phyloP scores from a whole-genome alignment of 495 filamentous ascomycete species.

The Aspergillus avenaceus region DNA sequence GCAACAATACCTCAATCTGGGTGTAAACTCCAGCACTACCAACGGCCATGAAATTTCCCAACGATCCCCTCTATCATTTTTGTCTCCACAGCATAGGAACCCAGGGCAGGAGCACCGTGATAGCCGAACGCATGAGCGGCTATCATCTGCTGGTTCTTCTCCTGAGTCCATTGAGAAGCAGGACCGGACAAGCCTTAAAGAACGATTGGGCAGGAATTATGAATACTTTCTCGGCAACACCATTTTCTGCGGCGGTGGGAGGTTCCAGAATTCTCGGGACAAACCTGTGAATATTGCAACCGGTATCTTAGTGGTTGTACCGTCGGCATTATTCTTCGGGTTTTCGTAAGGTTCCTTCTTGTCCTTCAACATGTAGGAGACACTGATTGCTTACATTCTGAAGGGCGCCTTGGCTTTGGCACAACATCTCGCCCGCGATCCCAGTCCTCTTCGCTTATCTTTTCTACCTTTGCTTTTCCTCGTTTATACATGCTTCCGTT shows the following conservation, averaged over 20 bases:
- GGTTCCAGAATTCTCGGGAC: conserved; percentile 82
- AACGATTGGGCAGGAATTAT: conserved; percentile 63
- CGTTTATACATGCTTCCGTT: conserved; percentile 85
- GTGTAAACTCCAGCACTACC: conserved; percentile 47
- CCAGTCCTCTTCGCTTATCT: conserved; percentile 88
- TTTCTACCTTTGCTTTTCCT: conserved; percentile 84
- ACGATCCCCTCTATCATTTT: conserved; percentile 69
- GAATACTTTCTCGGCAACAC: conserved; percentile 93
- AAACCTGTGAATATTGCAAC: conserved; percentile 91
- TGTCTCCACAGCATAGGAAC: conserved; percentile 51
- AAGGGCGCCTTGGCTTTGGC: conserved; percentile 81
- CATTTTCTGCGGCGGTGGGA: conserved; percentile 78
- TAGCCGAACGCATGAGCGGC: conserved; percentile 65
- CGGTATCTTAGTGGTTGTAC: conserved; percentile 70
- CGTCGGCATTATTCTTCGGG: conserved; percentile 74
- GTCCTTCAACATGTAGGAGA: background rate
- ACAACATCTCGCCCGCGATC: conserved; percentile 85
- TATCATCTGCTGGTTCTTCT: conserved; percentile 72
- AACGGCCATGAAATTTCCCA: conserved; percentile 49
- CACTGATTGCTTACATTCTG: conserved; percentile 18
- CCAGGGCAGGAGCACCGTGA: conserved; percentile 43
- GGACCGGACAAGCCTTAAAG: conserved; percentile 19
- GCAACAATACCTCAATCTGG: conserved; percentile 55
- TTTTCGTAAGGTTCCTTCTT: conserved; percentile 57
- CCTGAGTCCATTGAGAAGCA: conserved; percentile 44